Conservation (phyloP, 2,329 filamentous ascomycete genomes). For the Raffaelea albimanens region DNA sequence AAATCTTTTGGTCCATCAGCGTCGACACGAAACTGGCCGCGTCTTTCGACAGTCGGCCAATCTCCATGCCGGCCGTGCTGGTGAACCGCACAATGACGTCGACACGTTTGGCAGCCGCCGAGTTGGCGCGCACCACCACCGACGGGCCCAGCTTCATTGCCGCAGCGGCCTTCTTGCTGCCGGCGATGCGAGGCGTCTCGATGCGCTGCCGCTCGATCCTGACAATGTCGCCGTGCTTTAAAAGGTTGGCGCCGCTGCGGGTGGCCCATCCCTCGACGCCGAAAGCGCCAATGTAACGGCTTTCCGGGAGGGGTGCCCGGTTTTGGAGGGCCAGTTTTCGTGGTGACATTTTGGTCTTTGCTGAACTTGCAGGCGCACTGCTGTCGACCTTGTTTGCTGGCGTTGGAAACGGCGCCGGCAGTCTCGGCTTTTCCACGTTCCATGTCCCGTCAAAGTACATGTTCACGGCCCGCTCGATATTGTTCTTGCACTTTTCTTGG, state of each 20-base stretch:
- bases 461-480: slow-evolving; percentile 55
- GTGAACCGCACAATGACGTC: slow-evolving; percentile 92
- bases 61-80: slow-evolving; percentile 65
- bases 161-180: slow-evolving; percentile 29
- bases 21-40: slow-evolving; percentile 86
- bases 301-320: slow-evolving; percentile 23
- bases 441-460: slow-evolving; percentile 65
- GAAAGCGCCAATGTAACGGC: slow-evolving; percentile 80
- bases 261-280: slow-evolving; percentile 90
- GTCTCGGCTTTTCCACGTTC: slow-evolving; percentile 22
- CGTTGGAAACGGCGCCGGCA: too few relatives aligned
- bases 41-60: slow-evolving; percentile 81
- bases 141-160: slow-evolving; percentile 28
- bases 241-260: slow-evolving; percentile 62
- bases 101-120: slow-evolving; percentile 53
- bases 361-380: neutral
- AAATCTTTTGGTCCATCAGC: slow-evolving; percentile 81
- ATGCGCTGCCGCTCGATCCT: slow-evolving; percentile 79
- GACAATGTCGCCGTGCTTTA: slow-evolving; percentile 76
- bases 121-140: slow-evolving; percentile 27
- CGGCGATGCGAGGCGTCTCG: slow-evolving; percentile 39
- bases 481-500: slow-evolving; percentile 42
- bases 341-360: slow-evolving; percentile 3
- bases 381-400: neutral
- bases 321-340: neutral